Evolutionary conservation across 2,329 filamentous ascomycete species (phyloP), one percentile per base, ranked within the genome.

Genomic region (Xylariaceae sp.): DNA sequence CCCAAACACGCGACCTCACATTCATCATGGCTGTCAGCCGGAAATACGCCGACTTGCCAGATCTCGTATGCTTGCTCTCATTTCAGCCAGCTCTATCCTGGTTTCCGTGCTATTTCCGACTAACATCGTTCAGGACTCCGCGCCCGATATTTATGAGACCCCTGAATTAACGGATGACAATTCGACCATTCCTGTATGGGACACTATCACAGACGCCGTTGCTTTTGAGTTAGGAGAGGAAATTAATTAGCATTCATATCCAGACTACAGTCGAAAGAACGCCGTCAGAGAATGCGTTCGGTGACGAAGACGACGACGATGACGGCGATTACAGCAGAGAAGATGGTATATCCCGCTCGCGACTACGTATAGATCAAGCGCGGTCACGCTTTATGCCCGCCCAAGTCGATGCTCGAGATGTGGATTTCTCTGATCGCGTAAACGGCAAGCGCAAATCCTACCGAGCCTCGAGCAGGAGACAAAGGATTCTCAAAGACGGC

Each of bases 61-160:
- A 93, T 73, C 76, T 94, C 73, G 90, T 92, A 77, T 73, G 90
- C 92, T 77, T 45, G 90, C 92, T 77, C 39, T 56, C 11, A 64
- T 62, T 42, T 23, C 55, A 61, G 47, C 35, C 54, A 4, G 23
- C 23, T 30, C 23, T 15, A 57, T 56, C 50, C 15, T 9, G 50
- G 47, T 54, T 42, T 42, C 48, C 10, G 17, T 35, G 9, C 13
- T 51, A 18, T 42, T 49, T 48, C 30, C 48, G 13, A 47, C 56
- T 63, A 37, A 60, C 61, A 64, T 61, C 57, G n/a, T 64, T 18
- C 35, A 95, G 89, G 92, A 97, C 76, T 89, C 88, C 57, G 92
- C 92, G 34, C 92, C 92, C 66, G 94, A 97, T 71, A 90, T 96
- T 69, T 97, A 97, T 79, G 93, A 97, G 76, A 97, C 94, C 13